Percentiles rank a stretch among this genome's conserved stretches.
phyloP scores from a whole-genome alignment of 768 basidiomycete genomes.

The Tephrocybe rancida region DNA sequence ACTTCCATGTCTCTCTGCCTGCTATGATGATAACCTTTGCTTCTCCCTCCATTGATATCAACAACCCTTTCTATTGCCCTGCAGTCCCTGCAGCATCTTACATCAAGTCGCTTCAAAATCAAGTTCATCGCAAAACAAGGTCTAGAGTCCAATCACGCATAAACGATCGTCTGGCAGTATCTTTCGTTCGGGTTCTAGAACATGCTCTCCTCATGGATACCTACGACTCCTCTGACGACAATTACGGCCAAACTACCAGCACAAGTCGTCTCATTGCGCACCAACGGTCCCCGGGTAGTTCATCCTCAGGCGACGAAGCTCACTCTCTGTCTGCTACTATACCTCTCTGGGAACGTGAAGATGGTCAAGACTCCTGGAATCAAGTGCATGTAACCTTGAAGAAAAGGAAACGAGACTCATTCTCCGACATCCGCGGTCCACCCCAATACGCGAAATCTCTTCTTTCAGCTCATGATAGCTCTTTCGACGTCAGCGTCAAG shows the following conservation, averaged over 20 bases:
- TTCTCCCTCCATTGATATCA: constrained; percentile 45
- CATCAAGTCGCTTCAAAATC: constrained; percentile 44
- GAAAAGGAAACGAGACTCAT: constrained; percentile 36
- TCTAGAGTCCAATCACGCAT: constrained; percentile 13
- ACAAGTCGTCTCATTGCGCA: background rate
- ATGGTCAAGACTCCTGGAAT: constrained; percentile 19
- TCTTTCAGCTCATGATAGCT: constrained; percentile 42
- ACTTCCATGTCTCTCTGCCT: constrained; percentile 2
- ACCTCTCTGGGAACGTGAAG: constrained; percentile 21
- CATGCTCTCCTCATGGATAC: constrained; percentile 22
- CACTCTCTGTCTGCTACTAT: constrained; percentile 10
- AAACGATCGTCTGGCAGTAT: constrained; percentile 25
- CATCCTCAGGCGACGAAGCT: constrained; percentile 17
- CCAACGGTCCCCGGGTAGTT: background rate
- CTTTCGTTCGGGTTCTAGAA: constrained; percentile 36
- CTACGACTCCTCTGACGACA: constrained; percentile 19
- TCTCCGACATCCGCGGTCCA: constrained; percentile 45
- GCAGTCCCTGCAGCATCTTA: constrained; percentile 46
- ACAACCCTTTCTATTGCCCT: constrained; percentile 64
- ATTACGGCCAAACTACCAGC: background rate
- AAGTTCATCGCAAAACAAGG: constrained; percentile 20
- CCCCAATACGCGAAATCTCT: constrained; percentile 47
- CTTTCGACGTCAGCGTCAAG: constrained; percentile 44
- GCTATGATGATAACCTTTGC: constrained; percentile 3
- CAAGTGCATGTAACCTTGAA: background rate